A percentile compares a stretch with the other conserved stretches of the same genome.
These are phyloP conservation scores for Scedosporium dehoogii DNA, from an alignment of 2,329 filamentous ascomycete species.

Conservation along the genomic window DNA sequence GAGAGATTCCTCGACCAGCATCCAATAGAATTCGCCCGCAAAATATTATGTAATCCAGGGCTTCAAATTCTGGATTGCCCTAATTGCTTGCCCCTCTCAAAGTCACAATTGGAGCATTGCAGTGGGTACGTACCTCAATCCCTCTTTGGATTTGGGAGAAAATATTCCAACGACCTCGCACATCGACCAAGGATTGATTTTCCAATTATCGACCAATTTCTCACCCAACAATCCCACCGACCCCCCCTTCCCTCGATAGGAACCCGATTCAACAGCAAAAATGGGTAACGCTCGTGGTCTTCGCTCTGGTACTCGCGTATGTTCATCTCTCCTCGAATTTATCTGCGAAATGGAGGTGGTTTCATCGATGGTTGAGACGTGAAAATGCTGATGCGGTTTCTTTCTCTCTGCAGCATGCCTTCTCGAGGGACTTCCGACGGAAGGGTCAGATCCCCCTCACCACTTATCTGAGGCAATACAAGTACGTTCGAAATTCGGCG, in stretches of 20 bases:
- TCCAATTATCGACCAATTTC: background rate
- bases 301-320: conserved; percentile 73
- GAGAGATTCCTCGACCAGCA: background rate
- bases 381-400: conserved; percentile 17
- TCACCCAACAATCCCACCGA: conserved; percentile 2
- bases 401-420: conserved; percentile 58
- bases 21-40: background rate
- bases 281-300: conserved; percentile 87
- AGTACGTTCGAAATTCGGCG: conserved; percentile 35
- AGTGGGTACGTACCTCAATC: conserved; percentile 2
- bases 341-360: background rate
- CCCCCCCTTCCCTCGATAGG: background rate
- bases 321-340: conserved; percentile 24
- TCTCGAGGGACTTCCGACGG: conserved; percentile 89
- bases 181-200: background rate
- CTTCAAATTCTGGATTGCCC: background rate
- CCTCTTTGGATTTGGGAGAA: background rate
- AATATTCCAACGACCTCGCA: background rate
- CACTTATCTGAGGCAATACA: conserved; percentile 93
- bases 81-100: background rate
- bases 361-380: background rate
- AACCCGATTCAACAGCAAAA: conserved; percentile 31
- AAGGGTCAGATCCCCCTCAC: conserved; percentile 88
- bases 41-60: conserved; percentile 1
- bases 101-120: background rate